These are phyloP conservation scores for Combretum micranthum DNA, from an alignment of 345 rosid genomes.

Conservation along the genomic window DNA sequence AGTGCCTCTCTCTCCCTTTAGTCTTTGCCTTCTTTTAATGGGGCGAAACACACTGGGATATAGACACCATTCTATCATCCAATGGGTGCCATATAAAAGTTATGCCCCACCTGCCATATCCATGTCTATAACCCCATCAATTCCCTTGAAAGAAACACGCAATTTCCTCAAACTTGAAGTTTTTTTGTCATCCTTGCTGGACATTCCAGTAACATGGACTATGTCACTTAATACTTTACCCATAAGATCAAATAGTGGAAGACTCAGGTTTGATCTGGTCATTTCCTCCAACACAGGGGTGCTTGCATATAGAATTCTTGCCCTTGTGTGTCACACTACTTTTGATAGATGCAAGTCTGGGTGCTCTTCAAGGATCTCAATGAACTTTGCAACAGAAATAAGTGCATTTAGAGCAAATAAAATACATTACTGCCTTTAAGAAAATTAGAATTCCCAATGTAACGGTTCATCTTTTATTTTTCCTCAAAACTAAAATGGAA, in stretches of 20 bases:
- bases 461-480: too few relatives aligned
- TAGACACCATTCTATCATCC: too few relatives aligned
- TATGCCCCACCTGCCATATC: slow-evolving; percentile 82
- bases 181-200: slow-evolving; percentile 47
- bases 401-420: background rate
- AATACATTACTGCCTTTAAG: background rate
- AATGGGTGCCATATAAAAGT: background rate
- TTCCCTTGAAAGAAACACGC: slow-evolving; percentile 63
- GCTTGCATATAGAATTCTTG: slow-evolving; percentile 85
- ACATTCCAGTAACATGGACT: slow-evolving; percentile 49
- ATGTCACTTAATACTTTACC: slow-evolving; percentile 50
- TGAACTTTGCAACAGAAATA: slow-evolving; percentile 39
- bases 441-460: background rate
- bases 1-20: too few relatives aligned
- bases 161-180: slow-evolving; percentile 51
- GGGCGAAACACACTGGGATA: too few relatives aligned
- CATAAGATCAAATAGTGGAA: slow-evolving; percentile 64
- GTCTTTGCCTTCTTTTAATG: too few relatives aligned
- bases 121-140: slow-evolving; percentile 63
- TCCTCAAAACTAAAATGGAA: too few relatives aligned
- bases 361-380: slow-evolving; percentile 69
- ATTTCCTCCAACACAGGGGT: slow-evolving; percentile 87
- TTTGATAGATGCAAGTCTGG: slow-evolving; percentile 64
- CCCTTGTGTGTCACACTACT: slow-evolving; percentile 58
- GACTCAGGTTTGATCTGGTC: slow-evolving; percentile 63